Evolutionary conservation across 306 rosid genomes (phyloP), one percentile per base, ranked within the genome.

Genomic region (Quercus suber): DNA sequence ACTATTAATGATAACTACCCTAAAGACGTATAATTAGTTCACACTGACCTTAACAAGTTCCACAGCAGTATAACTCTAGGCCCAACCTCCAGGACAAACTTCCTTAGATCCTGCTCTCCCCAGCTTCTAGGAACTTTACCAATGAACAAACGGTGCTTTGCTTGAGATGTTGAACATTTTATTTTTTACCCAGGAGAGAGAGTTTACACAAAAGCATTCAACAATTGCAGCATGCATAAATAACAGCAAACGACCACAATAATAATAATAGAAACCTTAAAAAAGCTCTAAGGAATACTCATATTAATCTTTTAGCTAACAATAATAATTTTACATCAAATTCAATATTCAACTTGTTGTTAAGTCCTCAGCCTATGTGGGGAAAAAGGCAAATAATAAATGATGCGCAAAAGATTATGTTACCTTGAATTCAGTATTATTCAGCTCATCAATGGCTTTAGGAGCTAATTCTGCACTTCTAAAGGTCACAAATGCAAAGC

Each of bases 81-180:
- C 71, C 98, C 98, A 81, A 88, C 53, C 79, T 85, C 87, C 67
- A 82, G 76, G 81, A 95, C 91, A 79, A 89, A 86, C 86, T 92
- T 92, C 88, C 82, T 89, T 60, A 95, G 86, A 82, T 92, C 99
- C 71, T 86, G 93, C 65, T 91, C 96, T 23, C 89, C 88, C 99
- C 98, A 95, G 85, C 86, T 88, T 89, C 96, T 91, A 51, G 98
- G 98, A 91, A 95, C 81, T 79, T 95, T 95, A 70, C 98, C 98
- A 76, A 95, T 90, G 85, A 95, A 95, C 81, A 95, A 92, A 51
- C 97, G 96, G 83, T 91, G 92, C 43, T 37, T 37, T 37, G 43
- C 43, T 37, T 37, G 43, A 6, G 43, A 37, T 37, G 43, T 37
- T 37, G 43, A 37, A 1, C 43, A 37, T 37, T 37, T 37, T 37